phyloP scores from a whole-genome alignment of 2,329 filamentous ascomycete genomes.

The Apiospora kogelbergensis region DNA sequence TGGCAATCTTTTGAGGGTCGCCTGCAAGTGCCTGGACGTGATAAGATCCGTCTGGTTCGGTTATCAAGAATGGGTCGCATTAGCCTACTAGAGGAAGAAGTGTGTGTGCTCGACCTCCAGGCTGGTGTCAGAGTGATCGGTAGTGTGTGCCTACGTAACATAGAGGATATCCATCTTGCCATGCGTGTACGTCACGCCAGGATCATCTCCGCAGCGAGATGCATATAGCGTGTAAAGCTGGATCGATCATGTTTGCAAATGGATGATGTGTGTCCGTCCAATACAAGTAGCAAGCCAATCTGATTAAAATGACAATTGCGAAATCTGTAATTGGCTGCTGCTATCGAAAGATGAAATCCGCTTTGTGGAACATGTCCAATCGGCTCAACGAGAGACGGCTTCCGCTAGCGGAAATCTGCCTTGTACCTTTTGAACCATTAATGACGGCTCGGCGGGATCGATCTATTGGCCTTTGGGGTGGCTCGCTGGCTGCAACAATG shows the following conservation, averaged over 20 bases:
- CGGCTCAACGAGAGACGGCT: not conserved
- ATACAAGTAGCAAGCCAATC: not conserved
- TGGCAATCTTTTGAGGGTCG: not conserved
- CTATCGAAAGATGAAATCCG: not conserved
- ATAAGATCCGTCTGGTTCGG: constrained; percentile 2
- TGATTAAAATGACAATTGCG: constrained; percentile 1
- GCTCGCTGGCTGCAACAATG: no score
- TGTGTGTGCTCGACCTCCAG: not conserved
- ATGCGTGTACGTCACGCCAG: not conserved
- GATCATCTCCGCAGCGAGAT: not conserved
- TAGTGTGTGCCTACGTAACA: not conserved
- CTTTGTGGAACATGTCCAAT: not conserved
- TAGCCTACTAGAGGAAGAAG: not conserved
- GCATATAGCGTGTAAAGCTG: not conserved
- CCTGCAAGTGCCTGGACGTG: not conserved
- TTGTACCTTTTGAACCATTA: no score
- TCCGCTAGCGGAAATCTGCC: not conserved
- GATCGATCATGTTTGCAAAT: not conserved
- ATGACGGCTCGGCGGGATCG: not conserved
- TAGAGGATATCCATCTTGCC: not conserved
- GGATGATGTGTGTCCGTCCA: no score
- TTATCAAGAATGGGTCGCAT: constrained; percentile 4
- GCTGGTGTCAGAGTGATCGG: not conserved
- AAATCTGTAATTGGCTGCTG: not conserved
- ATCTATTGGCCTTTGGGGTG: not conserved